Conservation (phyloP, 2,329 filamentous ascomycete species). For the Curvularia sp. region DNA sequence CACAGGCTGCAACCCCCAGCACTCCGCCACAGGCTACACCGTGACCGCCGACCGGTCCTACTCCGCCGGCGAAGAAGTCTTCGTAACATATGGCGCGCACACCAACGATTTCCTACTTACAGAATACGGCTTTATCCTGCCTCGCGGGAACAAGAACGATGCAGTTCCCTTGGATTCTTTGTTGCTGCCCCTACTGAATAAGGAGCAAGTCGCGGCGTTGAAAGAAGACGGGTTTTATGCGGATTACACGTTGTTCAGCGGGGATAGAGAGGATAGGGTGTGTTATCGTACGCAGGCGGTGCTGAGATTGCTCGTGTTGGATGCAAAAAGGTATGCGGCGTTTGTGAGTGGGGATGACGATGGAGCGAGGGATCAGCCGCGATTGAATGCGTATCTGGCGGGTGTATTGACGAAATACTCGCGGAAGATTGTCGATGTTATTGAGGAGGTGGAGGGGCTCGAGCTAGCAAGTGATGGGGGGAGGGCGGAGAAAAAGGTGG, state of each 20-base stretch:
- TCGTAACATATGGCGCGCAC: slow-evolving; percentile 73
- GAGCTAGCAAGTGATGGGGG: slow-evolving; percentile 18
- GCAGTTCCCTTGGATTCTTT: slow-evolving; percentile 52
- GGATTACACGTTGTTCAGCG: slow-evolving; percentile 35
- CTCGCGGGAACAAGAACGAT: slow-evolving; percentile 49
- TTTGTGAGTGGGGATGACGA: slow-evolving; percentile 45
- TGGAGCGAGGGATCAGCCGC: slow-evolving; percentile 43
- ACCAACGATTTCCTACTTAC: slow-evolving; percentile 74
- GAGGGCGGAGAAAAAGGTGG: slow-evolving; percentile 1
- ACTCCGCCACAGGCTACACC: slow-evolving; percentile 60
- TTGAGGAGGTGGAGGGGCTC: slow-evolving; percentile 37
- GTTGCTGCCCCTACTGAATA: slow-evolving; percentile 49
- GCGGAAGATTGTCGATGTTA: slow-evolving; percentile 34
- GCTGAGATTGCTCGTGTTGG: slow-evolving; percentile 46
- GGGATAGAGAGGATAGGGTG: slow-evolving; percentile 26
- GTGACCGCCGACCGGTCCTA: slow-evolving; percentile 62
- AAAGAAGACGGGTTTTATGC: slow-evolving; percentile 54
- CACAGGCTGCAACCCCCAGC: slow-evolving; percentile 60
- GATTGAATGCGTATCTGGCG: slow-evolving; percentile 50
- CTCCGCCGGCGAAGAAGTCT: slow-evolving; percentile 67
- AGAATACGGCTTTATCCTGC: slow-evolving; percentile 64
- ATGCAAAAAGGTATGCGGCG: slow-evolving; percentile 37
- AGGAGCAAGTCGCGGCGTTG: slow-evolving; percentile 43
- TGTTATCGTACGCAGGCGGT: slow-evolving; percentile 57
- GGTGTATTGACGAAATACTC: slow-evolving; percentile 40